Percentiles rank a stretch among this genome's conserved stretches.
Conservation (phyloP, 1,139 yeast species). For the Suhomyces chickasaworum region DNA sequence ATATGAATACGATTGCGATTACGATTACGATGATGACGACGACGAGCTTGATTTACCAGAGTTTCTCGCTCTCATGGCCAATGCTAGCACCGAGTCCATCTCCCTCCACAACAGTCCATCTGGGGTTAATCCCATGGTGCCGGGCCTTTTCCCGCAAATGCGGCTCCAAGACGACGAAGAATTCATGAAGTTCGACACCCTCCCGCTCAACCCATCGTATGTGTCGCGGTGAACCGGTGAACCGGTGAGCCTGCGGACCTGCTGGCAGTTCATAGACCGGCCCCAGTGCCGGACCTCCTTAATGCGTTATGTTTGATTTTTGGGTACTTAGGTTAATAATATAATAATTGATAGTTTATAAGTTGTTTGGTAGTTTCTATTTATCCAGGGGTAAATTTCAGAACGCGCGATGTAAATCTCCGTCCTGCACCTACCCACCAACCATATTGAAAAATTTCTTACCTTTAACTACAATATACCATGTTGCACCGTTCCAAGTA, state of each 20-base stretch:
- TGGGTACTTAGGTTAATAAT: conserved; percentile 3
- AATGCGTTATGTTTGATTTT: conserved; percentile 4
- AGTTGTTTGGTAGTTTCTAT: not conserved
- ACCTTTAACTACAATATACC: conserved; percentile 2
- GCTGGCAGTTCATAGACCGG: conserved; percentile 4
- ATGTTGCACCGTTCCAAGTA: conserved; percentile 12
- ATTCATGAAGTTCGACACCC: conserved; percentile 29
- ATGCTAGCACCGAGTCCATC: conserved; percentile 5
- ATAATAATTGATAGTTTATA: not conserved
- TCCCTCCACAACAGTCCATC: conserved; percentile 14
- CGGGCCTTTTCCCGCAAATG: conserved; percentile 45
- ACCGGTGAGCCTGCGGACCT: too few species aligned
- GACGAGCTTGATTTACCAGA: not conserved
- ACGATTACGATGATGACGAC: conserved; percentile 7
- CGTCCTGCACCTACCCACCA: not conserved
- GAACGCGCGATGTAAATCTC: conserved; percentile 4
- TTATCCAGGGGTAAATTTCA: conserved; percentile 6
- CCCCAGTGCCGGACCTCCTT: not conserved
- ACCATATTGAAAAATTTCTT: conserved; percentile 7
- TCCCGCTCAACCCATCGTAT: conserved; percentile 37
- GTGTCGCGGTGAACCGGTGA: conserved; percentile 18
- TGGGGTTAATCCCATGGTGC: conserved; percentile 30
- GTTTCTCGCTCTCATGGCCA: not conserved
- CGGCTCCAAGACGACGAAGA: conserved; percentile 25
- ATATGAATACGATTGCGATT: conserved; percentile 14